These are phyloP conservation scores for Amanita rubescens DNA, from an alignment of 768 basidiomycete species.

Conservation along the genomic window DNA sequence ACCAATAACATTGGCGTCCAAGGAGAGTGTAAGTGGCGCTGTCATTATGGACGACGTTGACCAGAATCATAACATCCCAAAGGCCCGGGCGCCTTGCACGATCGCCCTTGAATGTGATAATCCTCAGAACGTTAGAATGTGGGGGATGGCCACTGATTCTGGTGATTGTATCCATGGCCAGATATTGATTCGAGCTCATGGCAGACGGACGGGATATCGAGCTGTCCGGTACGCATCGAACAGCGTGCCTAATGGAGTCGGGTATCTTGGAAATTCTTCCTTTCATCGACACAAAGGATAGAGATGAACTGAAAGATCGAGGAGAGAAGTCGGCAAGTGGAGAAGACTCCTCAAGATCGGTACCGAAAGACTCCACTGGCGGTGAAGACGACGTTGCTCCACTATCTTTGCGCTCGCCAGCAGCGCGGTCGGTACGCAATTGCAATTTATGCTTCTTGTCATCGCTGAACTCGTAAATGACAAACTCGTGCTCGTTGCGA, in stretches of 20 bases:
- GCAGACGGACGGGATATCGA: background rate
- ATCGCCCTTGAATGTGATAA: background rate
- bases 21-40: background rate
- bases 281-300: background rate
- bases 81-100: background rate
- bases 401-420: background rate
- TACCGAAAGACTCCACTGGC: background rate
- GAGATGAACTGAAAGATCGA: background rate
- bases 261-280: background rate
- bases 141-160: background rate
- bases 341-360: background rate
- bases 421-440: background rate
- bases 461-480: background rate
- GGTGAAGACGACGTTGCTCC: background rate
- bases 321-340: background rate
- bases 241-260: background rate
- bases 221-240: background rate
- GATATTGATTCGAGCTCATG: background rate
- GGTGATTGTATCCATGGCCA: background rate
- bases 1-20: slow-evolving; percentile 1
- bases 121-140: background rate
- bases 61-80: background rate
- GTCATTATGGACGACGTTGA: background rate
- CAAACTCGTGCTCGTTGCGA: background rate
- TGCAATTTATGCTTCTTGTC: background rate